Base-by-base conservation (phyloP, 2,329 filamentous ascomycete species). In the Curvularia sp. region DNA sequence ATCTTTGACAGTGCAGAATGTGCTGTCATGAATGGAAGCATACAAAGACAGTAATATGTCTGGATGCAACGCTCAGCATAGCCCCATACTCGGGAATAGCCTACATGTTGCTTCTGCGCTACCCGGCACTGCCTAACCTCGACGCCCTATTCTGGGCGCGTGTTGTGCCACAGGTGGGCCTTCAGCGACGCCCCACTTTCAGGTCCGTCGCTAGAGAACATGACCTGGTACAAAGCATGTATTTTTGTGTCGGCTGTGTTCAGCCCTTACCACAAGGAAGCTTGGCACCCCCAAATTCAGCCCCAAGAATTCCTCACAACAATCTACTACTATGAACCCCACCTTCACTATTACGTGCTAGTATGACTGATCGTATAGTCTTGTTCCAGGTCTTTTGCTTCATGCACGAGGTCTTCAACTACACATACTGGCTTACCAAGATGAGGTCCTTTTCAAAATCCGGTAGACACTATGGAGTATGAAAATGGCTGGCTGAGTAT, bases 221-320 rank as follows among this genome's bases (percentile, higher is more conserved):
- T 26, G 35, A 49, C 55, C 46, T 64, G 44, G 44, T 53, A 49
- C 42, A 55, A 58, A 50, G 42, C 53, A 54, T 22, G 51, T 68
- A 62, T 68, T 68, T 61, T 57, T 44, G 60, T 66, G 49, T 48
- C 54, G 55, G 58, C 60, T 65, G 60, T 53, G 50, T 55, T 61
- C 62, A 67, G 64, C 56, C 43, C 50, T 48, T 26, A 28, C 50
- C 48, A 63, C 51, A 50, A 30, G 18, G 28, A 41, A 30, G 60
- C 61, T 60, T 66, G 62, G 64, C 55, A 44, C 55, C 52, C 52
- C 53, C 62, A 52, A 59, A 46, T 51, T 63, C 59, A 62, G 63
- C 64, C 57, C 53, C 42, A 31, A 26, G 22, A 47, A 52, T 57
- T 53, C 22, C 43, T 33, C 64, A 57, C 58, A 42, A 55, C 54